Conservation (phyloP, 2,329 filamentous ascomycete genomes). For the Diplodia scrobiculata region DNA sequence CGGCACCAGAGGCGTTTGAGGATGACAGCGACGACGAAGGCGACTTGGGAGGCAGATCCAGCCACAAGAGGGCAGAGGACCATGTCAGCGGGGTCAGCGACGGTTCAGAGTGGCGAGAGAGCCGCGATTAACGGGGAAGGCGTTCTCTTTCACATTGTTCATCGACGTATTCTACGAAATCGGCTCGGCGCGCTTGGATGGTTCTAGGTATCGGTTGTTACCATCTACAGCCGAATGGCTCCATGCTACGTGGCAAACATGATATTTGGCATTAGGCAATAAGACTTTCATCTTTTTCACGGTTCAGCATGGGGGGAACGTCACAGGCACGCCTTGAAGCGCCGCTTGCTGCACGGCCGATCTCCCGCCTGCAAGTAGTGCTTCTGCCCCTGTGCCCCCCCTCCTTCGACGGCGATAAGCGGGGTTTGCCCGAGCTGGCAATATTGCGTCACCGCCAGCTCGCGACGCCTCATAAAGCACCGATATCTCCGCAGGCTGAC, state of each 20-base stretch:
- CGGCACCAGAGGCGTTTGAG: slow-evolving; percentile 53
- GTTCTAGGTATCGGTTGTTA: not conserved
- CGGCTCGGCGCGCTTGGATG: slow-evolving; percentile 8
- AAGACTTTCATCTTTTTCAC: no score
- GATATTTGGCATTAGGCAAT: no score
- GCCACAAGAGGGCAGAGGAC: not conserved
- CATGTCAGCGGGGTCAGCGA: slow-evolving; percentile 37
- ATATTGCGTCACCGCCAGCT: slow-evolving; percentile 2
- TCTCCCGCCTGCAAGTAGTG: slow-evolving; percentile 22
- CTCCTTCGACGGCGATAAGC: slow-evolving; percentile 4
- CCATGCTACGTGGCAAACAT: not conserved
- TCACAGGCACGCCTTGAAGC: not conserved
- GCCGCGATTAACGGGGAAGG: slow-evolving; percentile 31
- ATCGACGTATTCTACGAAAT: not conserved
- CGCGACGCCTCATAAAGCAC: not conserved
- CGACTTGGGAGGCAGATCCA: slow-evolving; percentile 34
- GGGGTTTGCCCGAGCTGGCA: slow-evolving; percentile 7
- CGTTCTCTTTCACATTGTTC: not conserved
- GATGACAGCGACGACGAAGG: slow-evolving; percentile 47
- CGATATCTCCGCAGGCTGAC: not conserved
- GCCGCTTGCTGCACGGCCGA: slow-evolving; percentile 15
- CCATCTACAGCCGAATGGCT: not conserved
- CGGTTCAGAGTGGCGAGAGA: slow-evolving; percentile 45
- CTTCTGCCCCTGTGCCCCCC: not conserved
- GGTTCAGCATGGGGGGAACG: no score